Evolutionary conservation across 345 rosid species (phyloP).

Genomic region (Cardamine occulta): DNA sequence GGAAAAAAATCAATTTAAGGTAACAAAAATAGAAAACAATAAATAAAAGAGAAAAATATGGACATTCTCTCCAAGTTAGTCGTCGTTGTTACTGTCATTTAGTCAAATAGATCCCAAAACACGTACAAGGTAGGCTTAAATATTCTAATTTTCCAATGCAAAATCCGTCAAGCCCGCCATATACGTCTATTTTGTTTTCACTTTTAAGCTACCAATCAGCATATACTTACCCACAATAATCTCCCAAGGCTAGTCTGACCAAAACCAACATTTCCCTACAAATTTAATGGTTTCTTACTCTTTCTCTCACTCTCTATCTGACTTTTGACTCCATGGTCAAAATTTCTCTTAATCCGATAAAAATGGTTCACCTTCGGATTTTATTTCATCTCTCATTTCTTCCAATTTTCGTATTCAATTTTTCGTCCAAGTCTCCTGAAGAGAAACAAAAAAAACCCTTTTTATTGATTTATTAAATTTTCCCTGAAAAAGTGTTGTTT

Average conservation of each 20-base stretch:
- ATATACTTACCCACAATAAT: background rate
- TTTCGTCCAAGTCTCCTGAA: background rate
- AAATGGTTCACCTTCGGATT: constrained; percentile 17
- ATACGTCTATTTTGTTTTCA: too few species aligned
- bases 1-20: constrained; percentile 6
- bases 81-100: background rate
- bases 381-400: constrained; percentile 11
- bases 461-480: background rate
- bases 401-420: background rate
- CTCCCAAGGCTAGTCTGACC: background rate
- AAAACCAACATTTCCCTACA: constrained; percentile 27
- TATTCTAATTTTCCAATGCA: background rate
- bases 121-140: background rate
- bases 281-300: background rate
- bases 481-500: background rate
- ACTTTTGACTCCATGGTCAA: constrained; percentile 15
- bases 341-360: constrained; percentile 26
- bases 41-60: constrained; percentile 7
- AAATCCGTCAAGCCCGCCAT: constrained; percentile 15
- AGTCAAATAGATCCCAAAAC: background rate
- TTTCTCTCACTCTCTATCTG: background rate
- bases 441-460: background rate
- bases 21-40: constrained; percentile 15
- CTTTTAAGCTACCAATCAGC: too few species aligned
- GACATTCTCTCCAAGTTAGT: background rate